Percentiles rank a stretch among this genome's conserved stretches.
These are phyloP conservation scores for Myxozyma neglecta DNA, from an alignment of 805 yeast species.

Conservation along the genomic window DNA sequence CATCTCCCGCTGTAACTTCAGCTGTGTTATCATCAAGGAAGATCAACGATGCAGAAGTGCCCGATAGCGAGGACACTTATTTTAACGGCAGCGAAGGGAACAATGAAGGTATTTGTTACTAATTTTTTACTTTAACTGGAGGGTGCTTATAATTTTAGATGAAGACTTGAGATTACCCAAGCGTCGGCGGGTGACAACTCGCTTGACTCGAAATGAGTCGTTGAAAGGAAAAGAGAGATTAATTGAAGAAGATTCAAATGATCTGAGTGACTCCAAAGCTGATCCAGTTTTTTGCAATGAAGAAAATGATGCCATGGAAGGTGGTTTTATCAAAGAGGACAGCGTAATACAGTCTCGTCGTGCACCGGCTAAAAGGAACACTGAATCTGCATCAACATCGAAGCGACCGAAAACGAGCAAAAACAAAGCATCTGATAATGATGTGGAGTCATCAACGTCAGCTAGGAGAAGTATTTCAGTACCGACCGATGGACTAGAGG, in stretches of 20 bases:
- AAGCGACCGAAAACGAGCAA: neutral
- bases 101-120: neutral
- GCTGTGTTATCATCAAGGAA: neutral
- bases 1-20: neutral
- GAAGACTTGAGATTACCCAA: neutral
- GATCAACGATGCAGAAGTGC: neutral
- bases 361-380: neutral
- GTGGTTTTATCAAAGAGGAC: slow-evolving; percentile 14
- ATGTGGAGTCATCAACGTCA: neutral
- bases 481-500: neutral
- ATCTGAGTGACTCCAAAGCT: neutral
- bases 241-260: neutral
- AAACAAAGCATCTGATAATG: neutral
- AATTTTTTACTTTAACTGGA: neutral
- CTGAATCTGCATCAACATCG: neutral
- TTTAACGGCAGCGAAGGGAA: neutral
- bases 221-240: neutral
- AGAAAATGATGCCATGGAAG: slow-evolving; percentile 1
- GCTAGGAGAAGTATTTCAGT: neutral
- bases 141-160: neutral
- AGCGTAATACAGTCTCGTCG: neutral
- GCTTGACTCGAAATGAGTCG: neutral
- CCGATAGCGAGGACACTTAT: slow-evolving; percentile 1
- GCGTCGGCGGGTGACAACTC: neutral
- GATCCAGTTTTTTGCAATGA: neutral